These are phyloP conservation scores for Rhizopus sp. DNA, from an alignment of 371 early-diverging fungal genomes.

Conservation along the genomic window DNA sequence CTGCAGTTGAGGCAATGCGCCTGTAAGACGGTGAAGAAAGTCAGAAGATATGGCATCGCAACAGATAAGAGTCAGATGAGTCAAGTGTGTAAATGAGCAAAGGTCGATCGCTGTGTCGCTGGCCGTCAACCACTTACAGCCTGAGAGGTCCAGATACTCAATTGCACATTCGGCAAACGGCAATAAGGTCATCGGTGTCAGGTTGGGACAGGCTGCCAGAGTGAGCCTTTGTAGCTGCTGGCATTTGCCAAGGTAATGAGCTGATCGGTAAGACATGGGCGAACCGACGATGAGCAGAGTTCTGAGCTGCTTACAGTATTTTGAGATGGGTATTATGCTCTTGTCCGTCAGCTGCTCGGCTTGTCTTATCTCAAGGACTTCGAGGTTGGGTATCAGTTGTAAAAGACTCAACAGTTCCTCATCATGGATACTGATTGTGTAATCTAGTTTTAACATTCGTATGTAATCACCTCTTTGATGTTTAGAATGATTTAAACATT, in stretches of 20 bases:
- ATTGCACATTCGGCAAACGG: constrained; percentile 38
- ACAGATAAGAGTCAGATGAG: constrained; percentile 42
- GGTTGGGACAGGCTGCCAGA: constrained; percentile 27
- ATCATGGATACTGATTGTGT: constrained; percentile 21
- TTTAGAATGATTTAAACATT: constrained; percentile 18
- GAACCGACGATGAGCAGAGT: constrained; percentile 32
- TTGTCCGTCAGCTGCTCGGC: constrained; percentile 39
- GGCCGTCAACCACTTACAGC: constrained; percentile 43
- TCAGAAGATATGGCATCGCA: constrained; percentile 24
- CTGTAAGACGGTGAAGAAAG: constrained; percentile 20
- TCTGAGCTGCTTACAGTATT: constrained; percentile 30
- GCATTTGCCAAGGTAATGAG: constrained; percentile 38
- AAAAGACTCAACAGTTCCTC: constrained; percentile 28
- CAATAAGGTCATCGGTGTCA: constrained; percentile 32
- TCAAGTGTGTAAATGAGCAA: constrained; percentile 24
- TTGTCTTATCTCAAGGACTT: constrained; percentile 26
- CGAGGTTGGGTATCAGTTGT: constrained; percentile 34
- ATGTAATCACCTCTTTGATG: constrained; percentile 26
- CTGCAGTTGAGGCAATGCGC: constrained; percentile 24
- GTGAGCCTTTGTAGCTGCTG: constrained; percentile 26
- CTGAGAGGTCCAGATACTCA: constrained; percentile 39
- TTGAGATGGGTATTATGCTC: constrained; percentile 30
- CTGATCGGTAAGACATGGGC: constrained; percentile 36
- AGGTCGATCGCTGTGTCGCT: constrained; percentile 48
- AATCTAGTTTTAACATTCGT: constrained; percentile 15